These are phyloP conservation scores for Rachicladosporium sp. DNA, from an alignment of 2,329 filamentous ascomycete species.

Conservation along the genomic window DNA sequence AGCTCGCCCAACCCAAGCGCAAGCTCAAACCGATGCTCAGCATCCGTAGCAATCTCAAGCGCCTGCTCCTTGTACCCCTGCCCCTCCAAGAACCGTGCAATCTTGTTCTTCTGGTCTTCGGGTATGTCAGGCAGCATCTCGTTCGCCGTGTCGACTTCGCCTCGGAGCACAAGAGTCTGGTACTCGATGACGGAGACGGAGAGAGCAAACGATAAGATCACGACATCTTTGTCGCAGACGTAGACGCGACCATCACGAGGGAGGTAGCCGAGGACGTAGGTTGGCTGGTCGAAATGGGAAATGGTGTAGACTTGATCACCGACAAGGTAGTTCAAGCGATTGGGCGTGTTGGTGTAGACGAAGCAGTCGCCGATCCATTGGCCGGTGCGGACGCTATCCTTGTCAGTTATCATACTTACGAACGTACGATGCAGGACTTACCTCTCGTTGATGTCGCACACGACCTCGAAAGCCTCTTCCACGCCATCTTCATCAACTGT, in stretches of 20 bases:
- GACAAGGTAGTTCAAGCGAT: conserved; percentile 93
- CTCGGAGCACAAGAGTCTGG: conserved; percentile 86
- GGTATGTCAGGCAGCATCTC: conserved; percentile 78
- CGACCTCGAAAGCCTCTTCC: conserved; percentile 88
- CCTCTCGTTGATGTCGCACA: conserved; percentile 90
- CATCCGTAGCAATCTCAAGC: conserved; percentile 83
- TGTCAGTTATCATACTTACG: not conserved
- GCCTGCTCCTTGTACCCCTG: conserved; percentile 95
- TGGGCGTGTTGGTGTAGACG: conserved; percentile 85
- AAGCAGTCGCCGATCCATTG: conserved; percentile 99
- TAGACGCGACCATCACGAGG: conserved; percentile 92
- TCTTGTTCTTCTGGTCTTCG: conserved; percentile 92
- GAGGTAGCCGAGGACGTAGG: conserved; percentile 93
- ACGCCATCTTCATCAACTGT: conserved; percentile 83
- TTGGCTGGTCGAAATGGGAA: conserved; percentile 87
- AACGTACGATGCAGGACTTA: conserved; percentile 29
- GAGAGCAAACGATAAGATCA: conserved; percentile 77
- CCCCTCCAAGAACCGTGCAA: conserved; percentile 91
- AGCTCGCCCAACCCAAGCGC: conserved; percentile 73
- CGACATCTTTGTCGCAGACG: conserved; percentile 89
- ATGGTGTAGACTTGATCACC: conserved; percentile 97
- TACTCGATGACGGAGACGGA: conserved; percentile 92
- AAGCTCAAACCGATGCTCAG: conserved; percentile 93
- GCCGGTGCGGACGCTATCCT: conserved; percentile 66
- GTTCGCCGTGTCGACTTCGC: conserved; percentile 81